These are phyloP conservation scores for Myxozyma lipomycoides DNA, from an alignment of 805 yeast species.

Conservation along the genomic window DNA sequence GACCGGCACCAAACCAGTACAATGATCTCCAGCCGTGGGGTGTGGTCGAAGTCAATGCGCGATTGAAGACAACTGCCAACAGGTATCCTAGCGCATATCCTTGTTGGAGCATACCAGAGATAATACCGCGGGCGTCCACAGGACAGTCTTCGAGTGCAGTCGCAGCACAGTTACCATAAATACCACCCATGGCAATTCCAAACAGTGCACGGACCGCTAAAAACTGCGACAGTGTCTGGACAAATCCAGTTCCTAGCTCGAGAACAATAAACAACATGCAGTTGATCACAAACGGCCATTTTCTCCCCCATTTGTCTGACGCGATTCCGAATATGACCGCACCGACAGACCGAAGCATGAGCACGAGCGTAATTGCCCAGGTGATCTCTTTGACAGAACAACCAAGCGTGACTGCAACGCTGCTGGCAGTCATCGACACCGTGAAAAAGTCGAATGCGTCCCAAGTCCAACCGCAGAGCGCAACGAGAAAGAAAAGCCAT, in stretches of 20 bases:
- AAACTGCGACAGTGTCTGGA: conserved; percentile 54
- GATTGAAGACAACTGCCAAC: conserved; percentile 58
- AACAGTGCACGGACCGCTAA: conserved; percentile 59
- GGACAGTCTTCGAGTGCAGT: conserved; percentile 68
- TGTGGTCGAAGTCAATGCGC: conserved; percentile 49
- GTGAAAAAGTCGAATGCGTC: conserved; percentile 71
- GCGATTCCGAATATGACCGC: conserved; percentile 62
- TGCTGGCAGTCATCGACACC: conserved; percentile 52
- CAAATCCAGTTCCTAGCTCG: conserved; percentile 66
- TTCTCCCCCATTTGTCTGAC: conserved; percentile 63
- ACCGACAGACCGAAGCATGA: conserved; percentile 69
- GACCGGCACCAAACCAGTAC: conserved; percentile 71
- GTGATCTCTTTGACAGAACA: conserved; percentile 50
- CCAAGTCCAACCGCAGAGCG: conserved; percentile 64
- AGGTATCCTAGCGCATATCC: conserved; percentile 74
- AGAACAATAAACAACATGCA: conserved; percentile 50
- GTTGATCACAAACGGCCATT: conserved; percentile 58
- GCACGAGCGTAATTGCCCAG: conserved; percentile 69
- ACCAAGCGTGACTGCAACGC: conserved; percentile 49
- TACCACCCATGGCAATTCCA: conserved; percentile 71
- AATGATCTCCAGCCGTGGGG: conserved; percentile 63
- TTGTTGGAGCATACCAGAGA: conserved; percentile 71
- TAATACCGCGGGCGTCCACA: conserved; percentile 51
- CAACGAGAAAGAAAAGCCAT: conserved; percentile 60
- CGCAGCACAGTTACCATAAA: conserved; percentile 62